These are phyloP conservation scores for Rhytidiadelphus loreus DNA, from an alignment of 225 moss, liverwort and hornwort species.

Conservation along the genomic window DNA sequence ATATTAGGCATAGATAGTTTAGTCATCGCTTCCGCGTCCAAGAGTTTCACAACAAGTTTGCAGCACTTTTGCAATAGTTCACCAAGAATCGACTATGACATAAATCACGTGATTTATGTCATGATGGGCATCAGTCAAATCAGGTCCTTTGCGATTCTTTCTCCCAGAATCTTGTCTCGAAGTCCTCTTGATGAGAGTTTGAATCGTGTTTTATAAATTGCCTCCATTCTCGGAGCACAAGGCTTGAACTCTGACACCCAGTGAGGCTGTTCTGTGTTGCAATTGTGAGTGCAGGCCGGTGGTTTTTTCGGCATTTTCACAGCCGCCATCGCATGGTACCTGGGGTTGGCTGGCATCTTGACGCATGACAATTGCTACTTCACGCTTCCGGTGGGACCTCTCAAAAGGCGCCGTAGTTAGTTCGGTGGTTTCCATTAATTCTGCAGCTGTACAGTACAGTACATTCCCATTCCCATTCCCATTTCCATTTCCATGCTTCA, in stretches of 20 bases:
- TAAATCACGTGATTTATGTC: background rate
- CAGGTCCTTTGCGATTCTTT: background rate
- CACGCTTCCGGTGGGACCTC: conserved; percentile 45
- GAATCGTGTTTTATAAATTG: background rate
- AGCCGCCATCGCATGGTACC: conserved; percentile 35
- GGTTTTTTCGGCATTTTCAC: conserved; percentile 49
- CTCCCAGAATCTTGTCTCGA: background rate
- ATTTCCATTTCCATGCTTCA: background rate
- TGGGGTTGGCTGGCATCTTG: conserved; percentile 30
- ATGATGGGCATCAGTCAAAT: background rate
- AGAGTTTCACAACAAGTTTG: background rate
- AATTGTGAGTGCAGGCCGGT: conserved; percentile 14
- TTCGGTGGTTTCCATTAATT: background rate
- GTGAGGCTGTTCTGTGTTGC: background rate
- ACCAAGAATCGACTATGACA: background rate
- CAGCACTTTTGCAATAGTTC: background rate
- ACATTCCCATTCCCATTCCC: background rate
- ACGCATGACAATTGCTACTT: conserved; percentile 39
- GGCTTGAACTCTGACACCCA: background rate
- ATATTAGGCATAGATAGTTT: background rate
- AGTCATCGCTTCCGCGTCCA: background rate
- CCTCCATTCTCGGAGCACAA: background rate
- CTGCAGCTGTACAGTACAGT: background rate
- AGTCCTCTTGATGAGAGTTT: background rate
- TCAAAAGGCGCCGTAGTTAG: background rate